Percentiles rank a stretch among this genome's conserved stretches.
phyloP scores from a whole-genome alignment of 2,329 filamentous ascomycete genomes.

The Aureobasidium uvarum region DNA sequence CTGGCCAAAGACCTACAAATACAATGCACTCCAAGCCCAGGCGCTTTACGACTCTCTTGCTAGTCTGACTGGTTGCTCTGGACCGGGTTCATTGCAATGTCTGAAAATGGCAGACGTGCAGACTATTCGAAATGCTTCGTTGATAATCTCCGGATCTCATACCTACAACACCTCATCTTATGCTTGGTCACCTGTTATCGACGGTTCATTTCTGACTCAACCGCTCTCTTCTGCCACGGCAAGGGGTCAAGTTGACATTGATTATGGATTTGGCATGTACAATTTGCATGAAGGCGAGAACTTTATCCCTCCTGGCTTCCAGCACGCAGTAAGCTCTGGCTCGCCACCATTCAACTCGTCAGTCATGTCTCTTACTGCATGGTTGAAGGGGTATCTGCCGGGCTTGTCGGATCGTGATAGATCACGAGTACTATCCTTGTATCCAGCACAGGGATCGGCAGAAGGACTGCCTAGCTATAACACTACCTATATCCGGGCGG shows the following conservation, averaged over 20 bases:
- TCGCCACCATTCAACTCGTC: constrained; percentile 51
- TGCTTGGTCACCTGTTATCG: constrained; percentile 62
- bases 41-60: constrained; percentile 51
- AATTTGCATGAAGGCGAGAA: constrained; percentile 64
- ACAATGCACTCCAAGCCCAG: constrained; percentile 54
- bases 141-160: constrained; percentile 50
- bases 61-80: constrained; percentile 50
- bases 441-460: constrained; percentile 50
- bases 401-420: constrained; percentile 45
- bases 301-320: constrained; percentile 56
- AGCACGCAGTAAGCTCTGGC: constrained; percentile 37
- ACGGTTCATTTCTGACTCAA: constrained; percentile 53
- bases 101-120: constrained; percentile 57
- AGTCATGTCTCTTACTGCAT: constrained; percentile 50
- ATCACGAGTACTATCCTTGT: constrained; percentile 44
- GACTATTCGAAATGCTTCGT: constrained; percentile 52
- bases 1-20: constrained; percentile 59
- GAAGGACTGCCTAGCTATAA: constrained; percentile 53
- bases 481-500: constrained; percentile 53
- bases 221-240: constrained; percentile 49
- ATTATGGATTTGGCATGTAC: constrained; percentile 56
- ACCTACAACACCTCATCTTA: constrained; percentile 57
- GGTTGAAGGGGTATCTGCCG: constrained; percentile 57
- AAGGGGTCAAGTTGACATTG: constrained; percentile 45
- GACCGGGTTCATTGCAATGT: constrained; percentile 52